These are phyloP conservation scores for Erysimum cheiri DNA, from an alignment of 441 rosid species.

Conservation along the genomic window DNA sequence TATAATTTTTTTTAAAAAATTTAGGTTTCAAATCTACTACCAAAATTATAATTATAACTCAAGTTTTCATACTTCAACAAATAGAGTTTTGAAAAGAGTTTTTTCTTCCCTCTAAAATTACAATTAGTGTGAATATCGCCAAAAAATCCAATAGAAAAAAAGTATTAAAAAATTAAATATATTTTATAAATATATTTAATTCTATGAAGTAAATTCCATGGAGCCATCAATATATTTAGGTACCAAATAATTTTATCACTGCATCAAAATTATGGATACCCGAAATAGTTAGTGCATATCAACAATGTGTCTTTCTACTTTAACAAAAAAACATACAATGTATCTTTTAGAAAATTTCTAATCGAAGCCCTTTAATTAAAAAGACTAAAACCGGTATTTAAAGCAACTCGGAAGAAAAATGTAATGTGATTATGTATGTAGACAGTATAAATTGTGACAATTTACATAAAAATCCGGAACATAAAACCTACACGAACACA, in stretches of 20 bases:
- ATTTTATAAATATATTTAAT: no score
- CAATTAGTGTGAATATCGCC: neutral
- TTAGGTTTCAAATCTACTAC: neutral
- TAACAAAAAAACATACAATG: neutral
- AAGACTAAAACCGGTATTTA: neutral
- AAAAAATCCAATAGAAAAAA: no score
- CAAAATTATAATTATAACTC: neutral
- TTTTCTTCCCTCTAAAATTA: no score
- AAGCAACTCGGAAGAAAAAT: neutral
- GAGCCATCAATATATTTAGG: no score
- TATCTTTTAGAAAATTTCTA: neutral
- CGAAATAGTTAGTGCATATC: neutral
- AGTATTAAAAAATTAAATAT: no score
- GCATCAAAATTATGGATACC: no score
- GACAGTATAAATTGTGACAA: neutral
- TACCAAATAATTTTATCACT: no score
- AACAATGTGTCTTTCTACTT: neutral
- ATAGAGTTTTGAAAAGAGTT: no score
- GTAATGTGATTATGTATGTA: neutral
- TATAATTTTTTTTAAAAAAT: no score
- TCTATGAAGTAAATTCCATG: neutral
- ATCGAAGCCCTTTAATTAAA: neutral
- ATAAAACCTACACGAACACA: conserved; percentile 23
- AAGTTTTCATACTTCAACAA: no score
- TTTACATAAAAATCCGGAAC: conserved; percentile 12